Conservation (phyloP, 805 yeast species). For the Blastobotrys terrestris region DNA sequence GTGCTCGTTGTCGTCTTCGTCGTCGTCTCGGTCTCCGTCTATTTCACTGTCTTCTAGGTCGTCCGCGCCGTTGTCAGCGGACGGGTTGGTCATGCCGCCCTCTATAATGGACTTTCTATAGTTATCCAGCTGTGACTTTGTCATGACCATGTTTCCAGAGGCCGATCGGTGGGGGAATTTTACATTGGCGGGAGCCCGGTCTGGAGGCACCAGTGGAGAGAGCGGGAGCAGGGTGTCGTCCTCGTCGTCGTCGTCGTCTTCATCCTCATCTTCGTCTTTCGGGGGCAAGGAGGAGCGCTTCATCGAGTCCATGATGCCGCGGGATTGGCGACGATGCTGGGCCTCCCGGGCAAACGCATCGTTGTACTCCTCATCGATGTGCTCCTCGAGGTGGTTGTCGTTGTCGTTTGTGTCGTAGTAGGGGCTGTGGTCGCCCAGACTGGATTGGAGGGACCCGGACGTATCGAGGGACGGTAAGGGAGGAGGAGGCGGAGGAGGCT, state of each 20-base stretch:
- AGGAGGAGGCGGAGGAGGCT: background rate
- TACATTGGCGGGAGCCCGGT: conserved; percentile 8
- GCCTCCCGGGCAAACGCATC: background rate
- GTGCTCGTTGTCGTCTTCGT: conserved; percentile 1
- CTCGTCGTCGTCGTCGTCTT: conserved; percentile 14
- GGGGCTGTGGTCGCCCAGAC: no score
- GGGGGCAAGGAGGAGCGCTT: background rate
- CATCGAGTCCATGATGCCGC: background rate
- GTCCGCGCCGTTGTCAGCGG: background rate
- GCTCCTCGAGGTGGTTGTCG: background rate
- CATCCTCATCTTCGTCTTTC: background rate
- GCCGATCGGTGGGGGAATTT: conserved; percentile 2
- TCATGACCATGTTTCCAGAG: conserved; percentile 19
- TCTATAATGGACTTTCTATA: conserved; percentile 19
- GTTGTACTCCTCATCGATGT: background rate
- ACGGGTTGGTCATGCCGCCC: conserved; percentile 3
- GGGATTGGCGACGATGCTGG: background rate
- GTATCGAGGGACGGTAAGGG: background rate
- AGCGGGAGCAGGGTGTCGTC: conserved; percentile 17
- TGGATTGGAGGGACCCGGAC: background rate
- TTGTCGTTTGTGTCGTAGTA: background rate
- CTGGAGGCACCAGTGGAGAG: conserved; percentile 10
- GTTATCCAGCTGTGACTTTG: conserved; percentile 25
- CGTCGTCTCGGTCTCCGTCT: conserved; percentile 5
- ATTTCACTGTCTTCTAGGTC: background rate